phyloP scores from a whole-genome alignment of 1,139 yeast genomes.

The Komagataea norvegica region DNA sequence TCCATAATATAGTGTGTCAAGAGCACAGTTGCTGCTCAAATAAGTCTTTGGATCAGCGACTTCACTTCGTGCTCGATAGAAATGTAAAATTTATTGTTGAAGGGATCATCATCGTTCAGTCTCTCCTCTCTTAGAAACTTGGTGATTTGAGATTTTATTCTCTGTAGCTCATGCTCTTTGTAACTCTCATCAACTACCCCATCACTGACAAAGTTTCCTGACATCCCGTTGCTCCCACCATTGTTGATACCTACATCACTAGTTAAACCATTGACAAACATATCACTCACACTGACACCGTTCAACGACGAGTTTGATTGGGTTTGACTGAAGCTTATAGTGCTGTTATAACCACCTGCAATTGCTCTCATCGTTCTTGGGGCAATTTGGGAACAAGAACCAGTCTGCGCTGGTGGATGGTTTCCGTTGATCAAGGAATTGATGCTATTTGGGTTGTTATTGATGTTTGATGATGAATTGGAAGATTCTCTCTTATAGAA shows the following conservation, averaged over 20 bases:
- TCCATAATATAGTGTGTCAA: background rate
- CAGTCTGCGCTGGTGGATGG: conserved; percentile 15
- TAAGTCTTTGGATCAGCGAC: conserved; percentile 24
- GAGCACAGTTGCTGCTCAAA: conserved; percentile 1
- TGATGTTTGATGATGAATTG: background rate
- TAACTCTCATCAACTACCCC: conserved; percentile 22
- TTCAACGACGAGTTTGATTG: conserved; percentile 12
- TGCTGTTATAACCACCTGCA: conserved; percentile 19
- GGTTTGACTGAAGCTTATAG: conserved; percentile 18
- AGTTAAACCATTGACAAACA: conserved; percentile 25
- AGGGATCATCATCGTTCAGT: conserved; percentile 25
- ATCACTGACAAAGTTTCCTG: conserved; percentile 7
- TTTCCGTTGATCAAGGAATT: conserved; percentile 5
- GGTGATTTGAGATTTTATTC: conserved; percentile 26
- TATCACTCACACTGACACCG: conserved; percentile 23
- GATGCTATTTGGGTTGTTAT: conserved; percentile 6
- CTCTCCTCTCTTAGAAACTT: conserved; percentile 26
- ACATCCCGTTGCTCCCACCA: conserved; percentile 4
- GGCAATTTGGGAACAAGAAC: conserved; percentile 34
- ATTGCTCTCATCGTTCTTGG: conserved; percentile 33
- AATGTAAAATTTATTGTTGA: conserved; percentile 25
- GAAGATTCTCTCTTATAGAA: conserved; percentile 8
- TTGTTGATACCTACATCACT: conserved; percentile 18
- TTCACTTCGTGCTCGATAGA: conserved; percentile 25
- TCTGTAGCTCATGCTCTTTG: conserved; percentile 24